Conservation (phyloP, 2,329 filamentous ascomycete genomes). For the Mycosphaerelloides madeirae region DNA sequence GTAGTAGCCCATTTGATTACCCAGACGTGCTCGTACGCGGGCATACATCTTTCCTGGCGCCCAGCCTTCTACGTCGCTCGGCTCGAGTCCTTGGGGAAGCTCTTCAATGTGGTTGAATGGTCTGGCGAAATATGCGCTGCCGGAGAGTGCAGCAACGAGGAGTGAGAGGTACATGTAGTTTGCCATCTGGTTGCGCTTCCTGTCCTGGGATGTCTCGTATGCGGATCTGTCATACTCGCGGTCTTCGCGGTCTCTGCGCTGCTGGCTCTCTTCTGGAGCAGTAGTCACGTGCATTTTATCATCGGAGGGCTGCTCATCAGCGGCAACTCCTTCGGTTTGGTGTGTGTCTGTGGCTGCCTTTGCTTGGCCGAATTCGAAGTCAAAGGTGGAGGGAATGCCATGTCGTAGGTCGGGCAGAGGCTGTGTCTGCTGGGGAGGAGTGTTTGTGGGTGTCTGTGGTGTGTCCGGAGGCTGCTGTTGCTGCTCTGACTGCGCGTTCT, state of each 20-base stretch:
- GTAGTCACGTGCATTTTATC: conserved; percentile 21
- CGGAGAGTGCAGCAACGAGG: conserved; percentile 52
- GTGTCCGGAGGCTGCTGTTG: conserved; percentile 13
- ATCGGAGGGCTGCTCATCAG: conserved; percentile 27
- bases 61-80: conserved; percentile 76
- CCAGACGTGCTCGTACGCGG: conserved; percentile 69
- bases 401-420: conserved; percentile 88
- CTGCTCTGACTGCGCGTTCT: conserved; percentile 26
- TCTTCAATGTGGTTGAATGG: conserved; percentile 77
- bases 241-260: conserved; percentile 43
- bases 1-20: conserved; percentile 81
- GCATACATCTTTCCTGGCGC: conserved; percentile 69
- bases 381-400: conserved; percentile 87
- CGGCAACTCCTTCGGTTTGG: conserved; percentile 24
- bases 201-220: conserved; percentile 87
- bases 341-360: conserved; percentile 28
- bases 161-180: conserved; percentile 67
- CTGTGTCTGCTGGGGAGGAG: conserved; percentile 36
- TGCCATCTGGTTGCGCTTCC: conserved; percentile 69
- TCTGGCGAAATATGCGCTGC: conserved; percentile 72
- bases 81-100: conserved; percentile 49
- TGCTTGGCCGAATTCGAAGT: conserved; percentile 60
- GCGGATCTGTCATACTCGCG: conserved; percentile 69
- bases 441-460: neutral
- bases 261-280: conserved; percentile 31